Conservation (phyloP, 306 rosid species). For the Vigna reflexopilosa region DNA sequence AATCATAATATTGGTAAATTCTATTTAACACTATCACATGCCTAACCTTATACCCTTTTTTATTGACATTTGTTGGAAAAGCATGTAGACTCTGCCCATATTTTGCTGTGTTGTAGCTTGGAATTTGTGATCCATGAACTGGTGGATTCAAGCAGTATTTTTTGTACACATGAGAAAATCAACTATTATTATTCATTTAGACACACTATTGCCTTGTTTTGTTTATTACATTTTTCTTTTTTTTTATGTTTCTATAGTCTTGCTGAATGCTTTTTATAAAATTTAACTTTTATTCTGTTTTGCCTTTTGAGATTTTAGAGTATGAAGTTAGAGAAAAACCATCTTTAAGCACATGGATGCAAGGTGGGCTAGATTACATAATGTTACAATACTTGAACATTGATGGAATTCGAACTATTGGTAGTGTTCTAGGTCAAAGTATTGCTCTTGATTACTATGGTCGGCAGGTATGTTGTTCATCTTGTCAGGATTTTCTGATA, state of each 20-base stretch:
- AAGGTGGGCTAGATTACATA: slow-evolving; percentile 97
- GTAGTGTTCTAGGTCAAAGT: slow-evolving; percentile 98
- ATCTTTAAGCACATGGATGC: slow-evolving; percentile 87
- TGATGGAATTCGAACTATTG: slow-evolving; percentile 96
- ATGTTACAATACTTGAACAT: slow-evolving; percentile 87
- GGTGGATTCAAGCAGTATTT: not conserved
- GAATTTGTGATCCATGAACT: slow-evolving; percentile 21
- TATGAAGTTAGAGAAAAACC: slow-evolving; percentile 92
- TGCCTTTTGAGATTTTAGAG: slow-evolving; percentile 57
- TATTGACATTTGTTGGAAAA: not conserved
- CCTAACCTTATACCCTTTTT: not conserved
- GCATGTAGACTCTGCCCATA: not conserved
- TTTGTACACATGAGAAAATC: not conserved
- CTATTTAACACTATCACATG: not conserved
- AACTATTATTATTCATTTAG: slow-evolving; percentile 21
- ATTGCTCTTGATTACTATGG: slow-evolving; percentile 98
- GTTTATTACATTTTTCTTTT: slow-evolving; percentile 27
- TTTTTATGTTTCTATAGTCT: slow-evolving; percentile 6
- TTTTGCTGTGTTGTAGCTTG: slow-evolving; percentile 20
- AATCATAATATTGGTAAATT: not conserved
- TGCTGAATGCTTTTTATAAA: slow-evolving; percentile 13
- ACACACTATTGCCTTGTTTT: slow-evolving; percentile 15
- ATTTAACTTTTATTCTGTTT: slow-evolving; percentile 35
- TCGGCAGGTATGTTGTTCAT: slow-evolving; percentile 72
- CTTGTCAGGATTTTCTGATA: slow-evolving; percentile 36